A percentile compares a stretch with the other conserved stretches of the same genome.
Conservation (phyloP, 495 filamentous ascomycete species). For the Margaritispora aquatica region DNA sequence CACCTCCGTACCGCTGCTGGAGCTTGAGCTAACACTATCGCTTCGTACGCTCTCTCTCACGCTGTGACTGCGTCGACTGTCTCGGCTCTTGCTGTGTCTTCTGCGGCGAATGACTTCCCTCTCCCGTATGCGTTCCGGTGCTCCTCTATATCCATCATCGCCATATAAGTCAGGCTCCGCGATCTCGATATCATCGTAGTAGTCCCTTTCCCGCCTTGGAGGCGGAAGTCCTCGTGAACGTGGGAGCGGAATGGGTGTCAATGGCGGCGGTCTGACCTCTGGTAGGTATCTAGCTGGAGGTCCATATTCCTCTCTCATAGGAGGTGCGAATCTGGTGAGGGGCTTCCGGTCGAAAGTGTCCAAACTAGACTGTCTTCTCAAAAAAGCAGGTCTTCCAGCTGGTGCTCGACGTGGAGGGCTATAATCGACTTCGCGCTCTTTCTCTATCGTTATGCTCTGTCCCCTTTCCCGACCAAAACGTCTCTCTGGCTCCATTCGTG, state of each 20-base stretch:
- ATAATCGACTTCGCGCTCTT: constrained; percentile 33
- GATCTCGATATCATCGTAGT: constrained; percentile 61
- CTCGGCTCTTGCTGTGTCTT: constrained; percentile 31
- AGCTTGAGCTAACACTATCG: constrained; percentile 33
- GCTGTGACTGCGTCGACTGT: constrained; percentile 28
- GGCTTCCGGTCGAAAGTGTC: constrained; percentile 70
- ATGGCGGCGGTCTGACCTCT: constrained; percentile 29
- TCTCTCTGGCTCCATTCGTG: constrained; percentile 44
- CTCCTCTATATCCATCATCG: constrained; percentile 59
- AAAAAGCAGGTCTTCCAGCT: constrained; percentile 47
- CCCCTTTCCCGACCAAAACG: constrained; percentile 12
- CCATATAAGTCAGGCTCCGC: constrained; percentile 61
- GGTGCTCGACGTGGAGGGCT: constrained; percentile 36
- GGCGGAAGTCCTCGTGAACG: constrained; percentile 33
- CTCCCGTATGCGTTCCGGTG: constrained; percentile 48
- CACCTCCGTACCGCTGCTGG: constrained; percentile 28
- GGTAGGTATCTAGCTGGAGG: constrained; percentile 39
- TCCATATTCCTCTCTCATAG: constrained; percentile 36
- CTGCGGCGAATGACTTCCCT: constrained; percentile 38
- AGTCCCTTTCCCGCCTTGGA: constrained; percentile 41
- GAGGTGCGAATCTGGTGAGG: constrained; percentile 35
- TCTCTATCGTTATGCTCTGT: constrained; percentile 36
- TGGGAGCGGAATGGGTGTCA: constrained; percentile 33
- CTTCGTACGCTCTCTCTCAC: constrained; percentile 39
- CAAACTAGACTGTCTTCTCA: constrained; percentile 61